Evolutionary conservation across 2,329 filamentous ascomycete species (phyloP).

Genomic region (Colletotrichum liaoningense): DNA sequence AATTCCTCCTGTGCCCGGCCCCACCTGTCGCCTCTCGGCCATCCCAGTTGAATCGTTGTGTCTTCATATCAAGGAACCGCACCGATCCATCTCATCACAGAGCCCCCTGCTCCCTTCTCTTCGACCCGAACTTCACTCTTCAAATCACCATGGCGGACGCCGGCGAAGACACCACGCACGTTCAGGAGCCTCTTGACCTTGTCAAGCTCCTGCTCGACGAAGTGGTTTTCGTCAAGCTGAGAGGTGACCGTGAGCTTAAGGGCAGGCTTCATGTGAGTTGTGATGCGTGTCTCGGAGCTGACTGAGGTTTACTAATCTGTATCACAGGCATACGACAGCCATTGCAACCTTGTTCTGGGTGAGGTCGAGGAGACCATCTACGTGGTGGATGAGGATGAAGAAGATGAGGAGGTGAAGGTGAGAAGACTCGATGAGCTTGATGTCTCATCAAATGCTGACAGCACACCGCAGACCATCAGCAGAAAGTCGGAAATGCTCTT

Average conservation of each 20-base stretch:
- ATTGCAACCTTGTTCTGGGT: constrained; percentile 96
- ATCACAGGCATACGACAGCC: constrained; percentile 91
- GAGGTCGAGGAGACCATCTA: constrained; percentile 99
- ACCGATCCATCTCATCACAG: background rate
- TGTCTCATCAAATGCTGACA: background rate
- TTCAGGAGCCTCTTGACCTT: constrained; percentile 93
- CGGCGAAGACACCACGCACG: constrained; percentile 77
- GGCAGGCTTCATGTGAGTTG: constrained; percentile 88
- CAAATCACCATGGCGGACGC: constrained; percentile 79
- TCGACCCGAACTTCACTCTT: background rate
- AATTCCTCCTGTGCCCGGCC: constrained; percentile 25
- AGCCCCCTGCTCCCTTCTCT: background rate
- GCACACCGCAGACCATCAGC: constrained; percentile 79
- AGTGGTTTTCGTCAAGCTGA: constrained; percentile 95
- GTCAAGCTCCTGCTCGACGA: constrained; percentile 96
- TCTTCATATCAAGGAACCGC: constrained; percentile 11
- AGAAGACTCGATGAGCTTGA: constrained; percentile 37
- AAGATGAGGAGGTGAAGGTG: constrained; percentile 82
- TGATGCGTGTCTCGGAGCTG: constrained; percentile 31
- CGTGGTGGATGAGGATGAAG: constrained; percentile 87
- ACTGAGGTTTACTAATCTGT: constrained; percentile 19
- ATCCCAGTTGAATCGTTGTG: constrained; percentile 24
- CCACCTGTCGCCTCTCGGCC: constrained; percentile 26
- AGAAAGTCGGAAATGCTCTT: constrained; percentile 99
- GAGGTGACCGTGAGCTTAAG: constrained; percentile 95